A percentile compares a stretch with the other conserved stretches of the same genome.
These are phyloP conservation scores for Telopea speciosissima DNA, from an alignment of 177 flowering plant genomes.

Conservation along the genomic window DNA sequence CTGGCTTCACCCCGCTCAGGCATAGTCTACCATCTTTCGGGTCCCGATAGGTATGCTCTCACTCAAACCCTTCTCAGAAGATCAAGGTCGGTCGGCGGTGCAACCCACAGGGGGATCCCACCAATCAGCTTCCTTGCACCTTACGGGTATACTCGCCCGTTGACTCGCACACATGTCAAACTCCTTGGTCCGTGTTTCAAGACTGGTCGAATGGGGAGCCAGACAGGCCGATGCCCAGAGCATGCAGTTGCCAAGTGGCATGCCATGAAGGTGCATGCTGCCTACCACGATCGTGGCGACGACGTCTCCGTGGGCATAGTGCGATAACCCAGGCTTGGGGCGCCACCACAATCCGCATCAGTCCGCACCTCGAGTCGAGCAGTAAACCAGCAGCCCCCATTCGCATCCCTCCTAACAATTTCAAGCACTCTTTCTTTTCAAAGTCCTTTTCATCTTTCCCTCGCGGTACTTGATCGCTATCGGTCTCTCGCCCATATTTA, in stretches of 20 bases:
- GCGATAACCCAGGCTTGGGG: background rate
- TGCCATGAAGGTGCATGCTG: background rate
- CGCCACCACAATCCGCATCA: background rate
- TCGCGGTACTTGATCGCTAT: constrained; percentile 16
- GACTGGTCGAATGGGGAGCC: constrained; percentile 7
- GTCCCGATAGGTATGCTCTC: constrained; percentile 62
- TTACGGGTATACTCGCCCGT: constrained; percentile 17
- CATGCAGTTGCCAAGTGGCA: background rate
- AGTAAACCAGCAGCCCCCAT: too few species aligned
- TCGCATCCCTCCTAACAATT: too few species aligned
- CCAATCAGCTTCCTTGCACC: constrained; percentile 39
- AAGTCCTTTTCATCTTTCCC: constrained; percentile 25
- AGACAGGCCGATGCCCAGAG: background rate
- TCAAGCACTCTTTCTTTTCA: too few species aligned
- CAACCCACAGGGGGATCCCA: constrained; percentile 22
- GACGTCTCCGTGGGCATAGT: background rate
- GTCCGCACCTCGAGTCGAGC: background rate
- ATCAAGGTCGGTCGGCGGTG: constrained; percentile 12
- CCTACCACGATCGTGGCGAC: background rate
- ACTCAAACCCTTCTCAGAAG: constrained; percentile 48
- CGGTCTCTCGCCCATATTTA: constrained; percentile 10
- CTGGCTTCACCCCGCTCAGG: constrained; percentile 56
- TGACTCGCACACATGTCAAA: constrained; percentile 39
- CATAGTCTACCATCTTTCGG: constrained; percentile 66
- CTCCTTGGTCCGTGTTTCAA: constrained; percentile 40